Evolutionary conservation across 768 basidiomycete genomes (phyloP).

Genomic region (Suillus paluster): DNA sequence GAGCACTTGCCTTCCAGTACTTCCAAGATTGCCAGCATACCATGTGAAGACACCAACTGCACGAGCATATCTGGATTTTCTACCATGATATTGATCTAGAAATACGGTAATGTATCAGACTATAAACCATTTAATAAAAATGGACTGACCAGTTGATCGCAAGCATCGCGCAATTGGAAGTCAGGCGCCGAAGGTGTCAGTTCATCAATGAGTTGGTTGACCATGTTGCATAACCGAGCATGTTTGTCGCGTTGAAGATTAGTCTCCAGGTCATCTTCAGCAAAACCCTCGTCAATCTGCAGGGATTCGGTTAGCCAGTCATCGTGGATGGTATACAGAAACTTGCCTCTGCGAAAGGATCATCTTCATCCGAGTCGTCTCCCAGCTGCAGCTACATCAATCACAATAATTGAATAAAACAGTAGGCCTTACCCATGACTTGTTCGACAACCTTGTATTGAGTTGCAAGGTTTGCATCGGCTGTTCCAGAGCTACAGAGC

Average conservation of each 20-base stretch:
- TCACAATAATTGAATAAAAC: constrained; percentile 2
- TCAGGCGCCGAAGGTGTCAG: constrained; percentile 82
- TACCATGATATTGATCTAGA: constrained; percentile 72
- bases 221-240: constrained; percentile 80
- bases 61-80: constrained; percentile 85
- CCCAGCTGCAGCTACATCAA: constrained; percentile 51
- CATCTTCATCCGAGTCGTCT: constrained; percentile 88
- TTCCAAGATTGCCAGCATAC: constrained; percentile 93
- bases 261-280: constrained; percentile 88
- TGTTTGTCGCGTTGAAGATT: constrained; percentile 94
- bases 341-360: constrained; percentile 92
- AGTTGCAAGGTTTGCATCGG: constrained; percentile 79
- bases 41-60: constrained; percentile 91
- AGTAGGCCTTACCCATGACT: constrained; percentile 73
- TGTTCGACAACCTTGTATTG: constrained; percentile 84
- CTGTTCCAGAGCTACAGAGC: constrained; percentile 54
- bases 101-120: constrained; percentile 7
- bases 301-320: constrained; percentile 10
- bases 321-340: not conserved
- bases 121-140: not conserved
- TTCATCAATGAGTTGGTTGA: constrained; percentile 86
- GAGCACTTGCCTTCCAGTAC: constrained; percentile 88
- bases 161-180: constrained; percentile 81
- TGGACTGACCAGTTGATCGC: constrained; percentile 78
- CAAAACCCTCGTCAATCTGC: constrained; percentile 92